Evolutionary conservation across 331 rosid species (phyloP).

Genomic region (Quercus phellos): DNA sequence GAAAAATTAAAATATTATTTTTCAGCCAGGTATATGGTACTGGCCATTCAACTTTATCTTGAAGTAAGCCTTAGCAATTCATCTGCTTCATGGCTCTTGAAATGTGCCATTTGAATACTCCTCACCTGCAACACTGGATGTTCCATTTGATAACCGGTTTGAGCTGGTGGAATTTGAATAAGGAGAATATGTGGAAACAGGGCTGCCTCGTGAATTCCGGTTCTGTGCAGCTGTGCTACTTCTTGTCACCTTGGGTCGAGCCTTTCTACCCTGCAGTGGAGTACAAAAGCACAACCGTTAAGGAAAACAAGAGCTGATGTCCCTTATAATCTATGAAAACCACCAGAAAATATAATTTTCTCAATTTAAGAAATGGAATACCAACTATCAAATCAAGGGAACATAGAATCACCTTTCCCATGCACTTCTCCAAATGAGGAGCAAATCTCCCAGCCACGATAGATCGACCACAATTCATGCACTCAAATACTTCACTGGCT

Average conservation of each 20-base stretch:
- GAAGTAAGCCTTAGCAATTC: constrained; percentile 4
- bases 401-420: constrained; percentile 80
- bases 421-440: constrained; percentile 98
- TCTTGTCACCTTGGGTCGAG: constrained; percentile 85
- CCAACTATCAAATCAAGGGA: neutral
- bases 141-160: constrained; percentile 72
- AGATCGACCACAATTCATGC: constrained; percentile 90
- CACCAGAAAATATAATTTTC: no score
- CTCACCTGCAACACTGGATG: constrained; percentile 54
- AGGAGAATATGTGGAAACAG: constrained; percentile 52
- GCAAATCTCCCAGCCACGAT: constrained; percentile 93
- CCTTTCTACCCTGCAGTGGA: constrained; percentile 83
- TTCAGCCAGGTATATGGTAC: neutral
- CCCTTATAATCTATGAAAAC: no score
- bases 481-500: constrained; percentile 72
- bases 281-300: constrained; percentile 7
- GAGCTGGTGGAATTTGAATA: constrained; percentile 48
- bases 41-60: neutral
- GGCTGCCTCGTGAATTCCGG: constrained; percentile 62
- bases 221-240: constrained; percentile 79
- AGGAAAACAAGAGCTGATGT: neutral
- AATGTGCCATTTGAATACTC: constrained; percentile 72
- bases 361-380: neutral
- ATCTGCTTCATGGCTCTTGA: constrained; percentile 49
- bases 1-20: neutral